Conservation (phyloP, 495 filamentous ascomycete genomes). For the Trichoderma reesei region DNA sequence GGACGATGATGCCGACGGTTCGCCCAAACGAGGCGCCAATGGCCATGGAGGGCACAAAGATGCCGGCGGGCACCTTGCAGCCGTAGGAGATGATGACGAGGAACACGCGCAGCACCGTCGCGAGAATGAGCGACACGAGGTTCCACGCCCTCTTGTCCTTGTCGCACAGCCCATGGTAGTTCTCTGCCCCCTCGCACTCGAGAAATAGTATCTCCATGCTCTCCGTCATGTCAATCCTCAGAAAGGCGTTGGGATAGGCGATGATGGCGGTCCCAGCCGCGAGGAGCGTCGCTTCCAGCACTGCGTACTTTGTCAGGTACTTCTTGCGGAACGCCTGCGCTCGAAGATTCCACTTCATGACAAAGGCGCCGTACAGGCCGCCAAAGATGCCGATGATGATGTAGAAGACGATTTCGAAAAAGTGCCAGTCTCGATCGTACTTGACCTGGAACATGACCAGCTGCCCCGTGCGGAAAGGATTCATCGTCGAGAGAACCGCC, state of each 20-base stretch:
- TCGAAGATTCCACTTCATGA: conserved; percentile 96
- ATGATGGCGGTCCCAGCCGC: conserved; percentile 77
- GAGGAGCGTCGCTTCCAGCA: conserved; percentile 79
- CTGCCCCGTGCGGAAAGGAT: conserved; percentile 95
- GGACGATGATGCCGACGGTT: conserved; percentile 88
- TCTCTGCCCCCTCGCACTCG: conserved; percentile 87
- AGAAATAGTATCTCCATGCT: conserved; percentile 97
- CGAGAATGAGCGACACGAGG: conserved; percentile 67
- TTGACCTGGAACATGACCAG: conserved; percentile 98
- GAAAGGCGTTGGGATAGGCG: conserved; percentile 92
- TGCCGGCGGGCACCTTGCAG: conserved; percentile 95
- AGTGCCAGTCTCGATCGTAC: conserved; percentile 96
- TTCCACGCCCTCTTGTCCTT: conserved; percentile 63
- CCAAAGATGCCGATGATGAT: conserved; percentile 87
- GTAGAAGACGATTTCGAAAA: conserved; percentile 92
- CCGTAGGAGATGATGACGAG: conserved; percentile 96
- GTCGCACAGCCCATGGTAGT: conserved; percentile 90
- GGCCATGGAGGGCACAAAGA: conserved; percentile 97
- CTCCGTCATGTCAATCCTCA: conserved; percentile 97
- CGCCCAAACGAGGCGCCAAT: conserved; percentile 90
- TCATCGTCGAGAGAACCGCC: conserved; percentile 88
- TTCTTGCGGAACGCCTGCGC: conserved; percentile 91
- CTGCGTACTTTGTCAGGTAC: conserved; percentile 74
- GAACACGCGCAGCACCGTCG: conserved; percentile 70
- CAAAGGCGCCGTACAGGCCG: conserved; percentile 90